These are phyloP conservation scores for Candida hispaniensis DNA, from an alignment of 805 yeast species.

Conservation along the genomic window DNA sequence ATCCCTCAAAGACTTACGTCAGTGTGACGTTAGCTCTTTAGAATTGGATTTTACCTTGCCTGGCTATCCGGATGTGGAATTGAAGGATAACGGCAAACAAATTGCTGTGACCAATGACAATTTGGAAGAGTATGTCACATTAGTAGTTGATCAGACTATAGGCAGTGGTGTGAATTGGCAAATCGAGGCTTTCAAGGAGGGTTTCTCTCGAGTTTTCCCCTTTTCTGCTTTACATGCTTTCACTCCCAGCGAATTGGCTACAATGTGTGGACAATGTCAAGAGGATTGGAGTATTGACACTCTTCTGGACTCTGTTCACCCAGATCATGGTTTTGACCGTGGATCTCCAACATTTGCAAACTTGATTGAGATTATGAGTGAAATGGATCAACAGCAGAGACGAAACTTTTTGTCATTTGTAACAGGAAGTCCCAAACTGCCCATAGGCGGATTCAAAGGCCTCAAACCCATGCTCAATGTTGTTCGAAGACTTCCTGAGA, in stretches of 20 bases:
- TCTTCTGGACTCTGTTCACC: conserved; percentile 49
- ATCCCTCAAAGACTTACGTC: conserved; percentile 44
- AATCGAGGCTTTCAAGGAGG: conserved; percentile 57
- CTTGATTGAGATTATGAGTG: conserved; percentile 50
- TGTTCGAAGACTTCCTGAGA: conserved; percentile 53
- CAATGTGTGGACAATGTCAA: conserved; percentile 61
- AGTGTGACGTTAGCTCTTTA: conserved; percentile 38
- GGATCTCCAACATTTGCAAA: conserved; percentile 55
- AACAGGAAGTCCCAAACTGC: conserved; percentile 88
- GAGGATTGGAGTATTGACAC: conserved; percentile 73
- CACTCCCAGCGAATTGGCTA: conserved; percentile 60
- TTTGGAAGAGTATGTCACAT: conserved; percentile 45
- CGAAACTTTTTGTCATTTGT: conserved; percentile 73
- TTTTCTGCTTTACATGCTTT: conserved; percentile 59
- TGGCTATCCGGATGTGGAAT: conserved; percentile 53
- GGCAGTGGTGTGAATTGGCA: conserved; percentile 57
- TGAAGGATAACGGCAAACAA: conserved; percentile 47
- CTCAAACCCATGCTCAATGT: conserved; percentile 77
- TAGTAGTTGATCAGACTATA: conserved; percentile 48
- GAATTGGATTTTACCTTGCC: conserved; percentile 64
- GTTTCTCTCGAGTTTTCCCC: conserved; percentile 78
- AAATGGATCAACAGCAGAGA: conserved; percentile 44
- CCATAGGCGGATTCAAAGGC: conserved; percentile 85
- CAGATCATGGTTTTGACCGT: conserved; percentile 81
- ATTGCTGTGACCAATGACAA: conserved; percentile 42